Base-by-base conservation (phyloP, 202 grass and related monocot species). In the Musa balbisiana region DNA sequence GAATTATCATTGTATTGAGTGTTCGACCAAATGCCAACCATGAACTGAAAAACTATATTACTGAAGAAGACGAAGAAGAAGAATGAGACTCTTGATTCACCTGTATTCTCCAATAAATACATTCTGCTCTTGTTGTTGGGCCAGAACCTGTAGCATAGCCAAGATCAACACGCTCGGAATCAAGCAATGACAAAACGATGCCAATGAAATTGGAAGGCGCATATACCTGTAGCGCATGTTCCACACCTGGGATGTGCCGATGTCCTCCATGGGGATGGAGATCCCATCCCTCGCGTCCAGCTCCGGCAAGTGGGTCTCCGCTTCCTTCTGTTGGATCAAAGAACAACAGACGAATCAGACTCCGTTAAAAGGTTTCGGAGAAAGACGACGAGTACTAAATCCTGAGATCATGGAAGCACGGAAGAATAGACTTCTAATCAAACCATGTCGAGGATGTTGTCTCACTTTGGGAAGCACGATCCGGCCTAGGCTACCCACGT, bases 101-200 rank as follows among this genome's bases (percentile, higher is more conserved):
- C 95, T 0, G 95, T 98, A 24, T 94, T 94, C 79, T 98, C 91
- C 2, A 98, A 67, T 50, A 98, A 88, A 85, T 98, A 94, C 95
- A 98, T 98, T 33, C 95, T 91, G 83, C 95, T 98, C 87, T 98
- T 94, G 85, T 98, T 98, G 80, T 98, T 98, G 13, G 95, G 95
- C 95, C 95, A 98, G 77, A 92, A 98, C 67, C 95, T 98, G 80
- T 69, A 69, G 53, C 66, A 54, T n/a, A 68, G 33, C 33, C 33
- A 5, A 43, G 33, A 43, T 43, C 33, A 43, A 43, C 33, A 43
- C 5, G 5, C 33, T 43, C 33, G 33, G 33, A 43, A 43, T 43
- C 33, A 43, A 43, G 33, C 33, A 43, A 43, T 43, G 33, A 43
- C 33, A 43, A 43, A 6, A 43, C 33, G 4, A 43, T 43, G 33